Evolutionary conservation across 371 early-diverging fungal genomes (phyloP).

Genomic region (Rhizopus stolonifer): DNA sequence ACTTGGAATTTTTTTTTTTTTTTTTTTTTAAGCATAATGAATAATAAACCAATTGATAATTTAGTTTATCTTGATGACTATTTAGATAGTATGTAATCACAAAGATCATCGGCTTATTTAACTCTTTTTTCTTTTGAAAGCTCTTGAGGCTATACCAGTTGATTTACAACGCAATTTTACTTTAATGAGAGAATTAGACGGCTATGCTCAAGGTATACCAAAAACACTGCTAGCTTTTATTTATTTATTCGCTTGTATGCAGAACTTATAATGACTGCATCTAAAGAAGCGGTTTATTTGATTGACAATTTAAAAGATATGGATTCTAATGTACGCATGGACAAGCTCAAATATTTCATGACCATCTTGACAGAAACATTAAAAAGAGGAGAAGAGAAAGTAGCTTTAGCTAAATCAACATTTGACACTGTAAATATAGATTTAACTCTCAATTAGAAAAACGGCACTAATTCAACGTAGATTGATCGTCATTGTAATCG

Average conservation of each 20-base stretch:
- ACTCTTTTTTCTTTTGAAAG: too few relatives aligned
- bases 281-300: slow-evolving; percentile 53
- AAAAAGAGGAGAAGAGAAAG: slow-evolving; percentile 89
- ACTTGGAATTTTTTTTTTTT: too few relatives aligned
- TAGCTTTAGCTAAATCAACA: slow-evolving; percentile 82
- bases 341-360: slow-evolving; percentile 59
- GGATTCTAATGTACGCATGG: slow-evolving; percentile 54
- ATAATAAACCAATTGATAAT: too few relatives aligned
- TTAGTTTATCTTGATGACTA: slow-evolving; percentile 83
- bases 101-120: too few relatives aligned
- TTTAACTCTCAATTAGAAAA: too few relatives aligned
- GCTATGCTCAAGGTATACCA: slow-evolving; percentile 83
- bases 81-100: slow-evolving; percentile 68
- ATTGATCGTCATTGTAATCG: slow-evolving; percentile 34
- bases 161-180: slow-evolving; percentile 90
- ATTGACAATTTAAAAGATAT: slow-evolving; percentile 48
- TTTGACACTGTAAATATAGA: slow-evolving; percentile 91
- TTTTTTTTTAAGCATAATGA: too few relatives aligned
- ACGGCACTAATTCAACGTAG: too few relatives aligned
- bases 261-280: slow-evolving; percentile 61
- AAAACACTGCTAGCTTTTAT: neutral
- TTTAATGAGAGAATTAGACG: slow-evolving; percentile 87
- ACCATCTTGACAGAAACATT: slow-evolving; percentile 64
- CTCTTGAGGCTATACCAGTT: slow-evolving; percentile 83
- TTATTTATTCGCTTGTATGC: neutral